phyloP scores from a whole-genome alignment of 768 basidiomycete species.

The Tricholoma terreum region DNA sequence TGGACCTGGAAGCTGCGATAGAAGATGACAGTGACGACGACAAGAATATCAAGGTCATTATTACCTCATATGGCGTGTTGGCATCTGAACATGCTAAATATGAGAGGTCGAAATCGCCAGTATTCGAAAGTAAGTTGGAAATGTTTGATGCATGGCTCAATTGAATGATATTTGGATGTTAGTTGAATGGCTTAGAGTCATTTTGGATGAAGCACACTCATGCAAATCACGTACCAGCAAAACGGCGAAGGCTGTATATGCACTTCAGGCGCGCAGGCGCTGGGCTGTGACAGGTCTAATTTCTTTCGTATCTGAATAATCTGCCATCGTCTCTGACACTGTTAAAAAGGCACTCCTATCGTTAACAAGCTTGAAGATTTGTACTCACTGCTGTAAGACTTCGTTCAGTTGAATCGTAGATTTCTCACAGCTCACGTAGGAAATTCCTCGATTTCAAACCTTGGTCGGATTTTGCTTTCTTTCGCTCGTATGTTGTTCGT shows the following conservation, averaged over 20 bases:
- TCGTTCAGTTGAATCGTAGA: neutral
- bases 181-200: conserved; percentile 81
- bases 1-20: conserved; percentile 61
- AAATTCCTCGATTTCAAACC: conserved; percentile 77
- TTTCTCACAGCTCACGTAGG: conserved; percentile 31
- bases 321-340: neutral
- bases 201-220: conserved; percentile 93
- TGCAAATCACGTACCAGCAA: conserved; percentile 89
- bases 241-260: conserved; percentile 86
- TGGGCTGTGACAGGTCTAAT: conserved; percentile 85
- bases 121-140: conserved; percentile 63
- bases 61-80: conserved; percentile 90
- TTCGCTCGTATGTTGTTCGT: conserved; percentile 64
- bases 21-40: conserved; percentile 52
- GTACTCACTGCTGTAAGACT: conserved; percentile 69
- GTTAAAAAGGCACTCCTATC: conserved; percentile 75
- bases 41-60: conserved; percentile 67
- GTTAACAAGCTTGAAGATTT: conserved; percentile 92
- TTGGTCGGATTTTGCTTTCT: conserved; percentile 84
- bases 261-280: conserved; percentile 69
- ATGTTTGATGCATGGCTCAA: neutral
- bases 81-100: conserved; percentile 82
- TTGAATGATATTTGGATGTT: conserved; percentile 4
- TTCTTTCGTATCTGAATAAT: neutral
- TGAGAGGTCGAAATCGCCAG: conserved; percentile 56